Conservation (phyloP, 2,329 filamentous ascomycete species). For the Botrytis squamosa region DNA sequence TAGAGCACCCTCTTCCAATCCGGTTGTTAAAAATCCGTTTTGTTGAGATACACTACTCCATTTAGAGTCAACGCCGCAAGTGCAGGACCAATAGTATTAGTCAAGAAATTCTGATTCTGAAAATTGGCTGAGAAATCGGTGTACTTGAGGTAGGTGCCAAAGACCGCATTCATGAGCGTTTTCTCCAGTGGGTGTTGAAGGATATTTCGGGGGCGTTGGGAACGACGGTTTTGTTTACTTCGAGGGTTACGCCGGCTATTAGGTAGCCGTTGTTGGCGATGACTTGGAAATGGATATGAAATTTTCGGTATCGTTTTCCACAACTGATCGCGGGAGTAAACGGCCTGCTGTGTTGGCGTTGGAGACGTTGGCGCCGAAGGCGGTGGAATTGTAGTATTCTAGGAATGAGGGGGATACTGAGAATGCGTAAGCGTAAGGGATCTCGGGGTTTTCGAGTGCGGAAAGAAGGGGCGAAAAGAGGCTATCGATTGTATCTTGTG, state of each 20-base stretch:
- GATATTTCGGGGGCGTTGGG: background rate
- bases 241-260: constrained; percentile 11
- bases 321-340: no score
- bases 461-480: background rate
- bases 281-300: no score
- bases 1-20: constrained; percentile 3
- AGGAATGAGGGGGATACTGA: no score
- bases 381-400: no score
- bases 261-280: no score
- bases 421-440: no score
- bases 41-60: background rate
- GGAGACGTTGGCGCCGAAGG: no score
- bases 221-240: constrained; percentile 2
- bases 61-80: background rate
- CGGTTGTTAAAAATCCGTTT: background rate
- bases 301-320: no score
- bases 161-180: background rate
- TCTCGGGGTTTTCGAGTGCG: no score
- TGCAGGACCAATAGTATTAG: background rate
- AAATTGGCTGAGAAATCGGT: background rate
- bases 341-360: no score
- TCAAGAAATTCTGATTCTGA: background rate
- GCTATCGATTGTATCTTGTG: background rate
- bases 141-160: background rate
- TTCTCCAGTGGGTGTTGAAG: constrained; percentile 17